Evolutionary conservation across 2,329 filamentous ascomycete genomes (phyloP), one percentile per base, ranked within the genome.

Genomic region (Gnomoniopsis sp.): DNA sequence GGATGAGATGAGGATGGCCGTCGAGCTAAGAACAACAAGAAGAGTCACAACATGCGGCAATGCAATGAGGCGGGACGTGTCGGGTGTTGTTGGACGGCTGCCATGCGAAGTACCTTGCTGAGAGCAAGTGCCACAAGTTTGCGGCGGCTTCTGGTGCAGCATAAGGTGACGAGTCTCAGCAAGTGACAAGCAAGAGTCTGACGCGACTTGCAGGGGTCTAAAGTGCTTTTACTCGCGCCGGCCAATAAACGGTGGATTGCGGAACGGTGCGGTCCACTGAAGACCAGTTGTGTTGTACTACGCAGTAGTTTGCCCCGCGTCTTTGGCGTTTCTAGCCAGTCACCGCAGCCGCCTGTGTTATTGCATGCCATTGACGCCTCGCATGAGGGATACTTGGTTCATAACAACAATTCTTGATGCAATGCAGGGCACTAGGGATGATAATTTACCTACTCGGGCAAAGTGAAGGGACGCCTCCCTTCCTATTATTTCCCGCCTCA

Each of bases 201-300:
- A 65, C 66, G 64, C 64, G 66, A 53, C 55, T 47, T 19, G 53
- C 65, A 68, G 65, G 65, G 65, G 62, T 60, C 22, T 65, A 60
- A 67, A 69, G 66, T 68, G 66, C 38, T 30, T 62, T 51, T 21
- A 30, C 19, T 6, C 26, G 26, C n/a, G 26, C 26, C 26, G 26
- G 26, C 26, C 26, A 30, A 30, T 30, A 30, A 8, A 30, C 47
- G 43, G 47, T 52, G 38, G 49, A 14, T 19, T 21, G 49, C 33
- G 49, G 55, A 43, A 43, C 44, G 43, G 36, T 17, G 34, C 26
- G 49, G 26, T 53, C 49, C 41, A 53, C 49, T 53, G 21, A 44
- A 17, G n/a, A 49, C 55, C 56, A 26, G 7, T 53, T 14, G 26
- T 19, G 26, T 36, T 19, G n/a, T n/a, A n/a, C 15, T 41, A 21